Conservation (phyloP, 306 rosid species). For the Rosa persica region DNA sequence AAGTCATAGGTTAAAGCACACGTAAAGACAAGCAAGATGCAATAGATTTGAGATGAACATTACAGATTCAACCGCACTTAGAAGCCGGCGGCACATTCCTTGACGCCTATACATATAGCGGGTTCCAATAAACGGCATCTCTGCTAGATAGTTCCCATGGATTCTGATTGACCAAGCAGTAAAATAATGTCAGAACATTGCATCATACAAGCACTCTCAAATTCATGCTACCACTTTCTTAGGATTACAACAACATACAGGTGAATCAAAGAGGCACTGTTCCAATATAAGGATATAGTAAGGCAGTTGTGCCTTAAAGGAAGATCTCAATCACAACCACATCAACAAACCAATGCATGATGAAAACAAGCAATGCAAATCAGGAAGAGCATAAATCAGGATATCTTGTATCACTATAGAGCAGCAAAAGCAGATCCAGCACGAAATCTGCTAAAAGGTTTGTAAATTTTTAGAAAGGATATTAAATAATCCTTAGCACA, state of each 20-base stretch:
- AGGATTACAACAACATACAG: background rate
- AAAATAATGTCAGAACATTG: slow-evolving; percentile 23
- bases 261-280: background rate
- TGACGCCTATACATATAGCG: slow-evolving; percentile 87
- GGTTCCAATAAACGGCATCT: slow-evolving; percentile 98
- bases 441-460: background rate
- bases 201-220: background rate
- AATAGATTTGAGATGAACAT: slow-evolving; percentile 32
- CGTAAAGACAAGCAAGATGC: slow-evolving; percentile 6
- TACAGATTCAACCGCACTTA: slow-evolving; percentile 69
- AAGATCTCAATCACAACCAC: background rate
- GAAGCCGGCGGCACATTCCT: slow-evolving; percentile 96
- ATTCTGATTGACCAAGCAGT: slow-evolving; percentile 55
- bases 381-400: background rate
- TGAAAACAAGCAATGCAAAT: background rate
- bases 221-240: background rate
- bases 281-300: background rate
- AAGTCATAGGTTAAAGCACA: slow-evolving; percentile 7
- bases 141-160: slow-evolving; percentile 81
- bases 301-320: background rate
- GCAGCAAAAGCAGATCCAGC: background rate
- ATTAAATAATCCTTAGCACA: background rate
- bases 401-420: background rate
- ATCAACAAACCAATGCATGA: background rate
- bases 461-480: background rate